Evolutionary conservation across 305 asterid genomes (phyloP).

Genomic region (Fraxinus xanthoxyloides): DNA sequence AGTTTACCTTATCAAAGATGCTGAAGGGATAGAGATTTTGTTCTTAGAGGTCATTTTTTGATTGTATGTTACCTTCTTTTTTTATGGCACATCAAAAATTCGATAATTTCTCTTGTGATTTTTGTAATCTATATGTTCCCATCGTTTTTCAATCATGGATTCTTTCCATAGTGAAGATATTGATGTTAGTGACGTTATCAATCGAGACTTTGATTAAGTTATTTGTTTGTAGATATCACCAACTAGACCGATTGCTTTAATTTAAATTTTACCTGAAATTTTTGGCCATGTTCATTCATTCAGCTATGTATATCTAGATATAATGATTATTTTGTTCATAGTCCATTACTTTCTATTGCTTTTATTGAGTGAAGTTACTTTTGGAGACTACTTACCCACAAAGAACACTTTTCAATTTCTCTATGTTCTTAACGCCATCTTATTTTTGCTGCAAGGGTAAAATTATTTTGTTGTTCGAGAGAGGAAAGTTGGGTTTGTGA

Average conservation of each 20-base stretch:
- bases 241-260: constrained; percentile 13
- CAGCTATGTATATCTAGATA: background rate
- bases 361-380: background rate
- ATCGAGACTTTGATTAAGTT: too few relatives aligned
- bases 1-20: too few relatives aligned
- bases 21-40: too few relatives aligned
- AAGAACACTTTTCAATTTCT: background rate
- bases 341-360: constrained; percentile 18
- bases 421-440: background rate
- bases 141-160: too few relatives aligned
- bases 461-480: background rate
- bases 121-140: too few relatives aligned
- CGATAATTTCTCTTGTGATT: too few relatives aligned
- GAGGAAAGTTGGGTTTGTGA: too few relatives aligned
- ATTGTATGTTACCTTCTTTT: too few relatives aligned
- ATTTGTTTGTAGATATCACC: background rate
- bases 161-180: too few relatives aligned
- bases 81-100: too few relatives aligned
- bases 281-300: background rate
- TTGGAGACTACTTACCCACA: background rate
- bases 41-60: too few relatives aligned
- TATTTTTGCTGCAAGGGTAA: background rate
- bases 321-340: constrained; percentile 12
- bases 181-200: too few relatives aligned
- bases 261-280: background rate